Evolutionary conservation across 371 early-diverging fungal genomes (phyloP).

Genomic region (Mucor ambiguus): DNA sequence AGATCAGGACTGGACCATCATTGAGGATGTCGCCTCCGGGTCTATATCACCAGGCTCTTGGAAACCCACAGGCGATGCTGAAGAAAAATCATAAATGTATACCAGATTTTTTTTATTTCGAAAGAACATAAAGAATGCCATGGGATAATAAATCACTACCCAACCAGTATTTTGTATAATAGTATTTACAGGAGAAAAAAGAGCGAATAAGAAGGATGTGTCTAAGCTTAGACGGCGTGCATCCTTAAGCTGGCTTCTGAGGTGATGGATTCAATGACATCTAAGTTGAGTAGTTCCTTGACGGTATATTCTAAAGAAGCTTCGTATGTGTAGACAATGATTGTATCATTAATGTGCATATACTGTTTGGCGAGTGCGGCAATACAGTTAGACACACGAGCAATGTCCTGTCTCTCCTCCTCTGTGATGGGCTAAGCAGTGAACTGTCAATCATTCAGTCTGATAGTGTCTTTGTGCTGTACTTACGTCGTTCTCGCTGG

Average conservation of each 20-base stretch:
- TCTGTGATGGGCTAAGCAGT: constrained; percentile 54
- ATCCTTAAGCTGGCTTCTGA: constrained; percentile 46
- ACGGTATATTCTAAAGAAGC: constrained; percentile 70
- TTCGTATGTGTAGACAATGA: constrained; percentile 88
- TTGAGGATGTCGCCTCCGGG: constrained; percentile 35
- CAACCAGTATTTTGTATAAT: no score
- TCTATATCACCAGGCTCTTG: constrained; percentile 38
- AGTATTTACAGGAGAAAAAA: neutral
- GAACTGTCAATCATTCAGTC: neutral
- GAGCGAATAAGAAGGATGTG: neutral
- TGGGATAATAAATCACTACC: neutral
- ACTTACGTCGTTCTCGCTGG: constrained; percentile 79
- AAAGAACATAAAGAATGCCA: neutral
- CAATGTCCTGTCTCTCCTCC: constrained; percentile 78
- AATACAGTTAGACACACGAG: constrained; percentile 88
- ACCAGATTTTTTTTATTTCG: neutral
- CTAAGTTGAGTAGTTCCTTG: constrained; percentile 63
- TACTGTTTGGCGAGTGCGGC: constrained; percentile 74
- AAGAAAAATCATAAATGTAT: neutral
- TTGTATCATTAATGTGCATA: constrained; percentile 82
- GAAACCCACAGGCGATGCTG: constrained; percentile 20
- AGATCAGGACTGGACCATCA: constrained; percentile 51
- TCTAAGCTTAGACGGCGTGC: constrained; percentile 20
- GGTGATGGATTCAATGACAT: constrained; percentile 62
- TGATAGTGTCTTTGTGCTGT: neutral